Conservation (phyloP, 2,329 filamentous ascomycete genomes). For the Claviceps digitariae region DNA sequence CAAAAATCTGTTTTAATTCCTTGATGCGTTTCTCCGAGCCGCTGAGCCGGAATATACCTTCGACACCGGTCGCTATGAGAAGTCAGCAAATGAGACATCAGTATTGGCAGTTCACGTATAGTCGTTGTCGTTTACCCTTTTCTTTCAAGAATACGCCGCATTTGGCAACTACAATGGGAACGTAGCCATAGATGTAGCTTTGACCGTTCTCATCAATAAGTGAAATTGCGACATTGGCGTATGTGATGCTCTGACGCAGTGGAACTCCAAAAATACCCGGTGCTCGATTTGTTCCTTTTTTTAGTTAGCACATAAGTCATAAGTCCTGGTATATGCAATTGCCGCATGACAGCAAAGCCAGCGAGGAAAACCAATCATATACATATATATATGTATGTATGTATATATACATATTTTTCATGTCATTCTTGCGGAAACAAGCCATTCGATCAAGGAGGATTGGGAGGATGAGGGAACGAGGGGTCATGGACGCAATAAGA, state of each 20-base stretch:
- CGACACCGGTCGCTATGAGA: slow-evolving; percentile 68
- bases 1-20: slow-evolving; percentile 80
- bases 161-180: slow-evolving; percentile 96
- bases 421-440: background rate
- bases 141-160: slow-evolving; percentile 96
- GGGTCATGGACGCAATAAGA: background rate
- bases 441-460: background rate
- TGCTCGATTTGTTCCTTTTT: slow-evolving; percentile 30
- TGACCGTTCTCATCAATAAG: slow-evolving; percentile 83
- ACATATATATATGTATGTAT: no score
- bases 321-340: background rate
- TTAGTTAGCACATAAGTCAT: background rate
- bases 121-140: slow-evolving; percentile 53
- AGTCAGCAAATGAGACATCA: slow-evolving; percentile 11
- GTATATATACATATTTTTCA: no score
- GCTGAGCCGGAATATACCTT: slow-evolving; percentile 91
- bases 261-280: slow-evolving; percentile 91
- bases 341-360: background rate
- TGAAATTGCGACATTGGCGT: slow-evolving; percentile 96
- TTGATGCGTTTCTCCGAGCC: slow-evolving; percentile 98
- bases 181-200: slow-evolving; percentile 97
- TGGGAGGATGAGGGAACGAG: background rate
- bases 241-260: slow-evolving; percentile 84
- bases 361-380: no score
- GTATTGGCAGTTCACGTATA: background rate